These are phyloP conservation scores for Pyricularia grisea DNA, from an alignment of 2,329 filamentous ascomycete species.

Conservation along the genomic window DNA sequence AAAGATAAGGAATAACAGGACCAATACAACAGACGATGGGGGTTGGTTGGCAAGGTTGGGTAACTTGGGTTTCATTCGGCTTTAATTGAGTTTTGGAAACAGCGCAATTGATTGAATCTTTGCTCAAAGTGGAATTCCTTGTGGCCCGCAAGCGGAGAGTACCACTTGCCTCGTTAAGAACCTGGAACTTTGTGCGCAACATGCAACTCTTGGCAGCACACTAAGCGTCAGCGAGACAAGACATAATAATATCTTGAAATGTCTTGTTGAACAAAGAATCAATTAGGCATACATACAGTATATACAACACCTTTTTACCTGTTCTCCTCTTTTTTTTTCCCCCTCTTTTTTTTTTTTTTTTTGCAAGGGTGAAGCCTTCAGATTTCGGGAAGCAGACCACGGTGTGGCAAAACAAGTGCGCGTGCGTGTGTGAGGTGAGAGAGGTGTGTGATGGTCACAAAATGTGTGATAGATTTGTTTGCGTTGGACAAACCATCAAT, in stretches of 20 bases:
- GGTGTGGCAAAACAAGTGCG: background rate
- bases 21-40: background rate
- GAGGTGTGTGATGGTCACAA: background rate
- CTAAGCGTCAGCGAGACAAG: background rate
- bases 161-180: background rate
- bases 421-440: background rate
- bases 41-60: background rate
- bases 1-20: background rate
- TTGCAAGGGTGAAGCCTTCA: too few relatives aligned
- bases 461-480: background rate
- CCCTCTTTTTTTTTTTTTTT: too few relatives aligned
- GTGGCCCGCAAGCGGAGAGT: background rate
- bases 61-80: background rate
- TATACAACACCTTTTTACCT: too few relatives aligned
- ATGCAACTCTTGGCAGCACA: background rate
- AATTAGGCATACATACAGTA: too few relatives aligned
- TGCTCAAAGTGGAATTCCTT: background rate
- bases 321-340: background rate
- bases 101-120: background rate
- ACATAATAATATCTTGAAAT: background rate
- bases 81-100: background rate
- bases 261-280: background rate
- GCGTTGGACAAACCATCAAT: background rate
- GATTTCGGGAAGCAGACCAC: background rate
- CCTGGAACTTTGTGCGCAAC: background rate